Base-by-base conservation (phyloP, 352 stramenopile species). In the Phytophthora macrochlamydospora region DNA sequence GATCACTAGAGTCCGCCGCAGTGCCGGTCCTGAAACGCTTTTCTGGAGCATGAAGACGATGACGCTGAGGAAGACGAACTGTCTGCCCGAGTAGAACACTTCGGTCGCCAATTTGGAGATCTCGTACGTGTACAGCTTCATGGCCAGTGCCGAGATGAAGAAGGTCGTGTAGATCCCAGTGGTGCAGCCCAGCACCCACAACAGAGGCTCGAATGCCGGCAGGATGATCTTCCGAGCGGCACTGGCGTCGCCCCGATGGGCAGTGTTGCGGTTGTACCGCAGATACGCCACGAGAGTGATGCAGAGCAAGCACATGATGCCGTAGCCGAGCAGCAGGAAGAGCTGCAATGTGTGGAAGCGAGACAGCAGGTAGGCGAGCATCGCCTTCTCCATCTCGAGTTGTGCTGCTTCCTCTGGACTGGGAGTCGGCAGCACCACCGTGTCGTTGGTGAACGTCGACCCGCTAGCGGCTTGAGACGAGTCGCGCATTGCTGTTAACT, bases 31-130 rank as follows among this genome's bases (percentile, higher is more conserved):
- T 4, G 77, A 89, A 14, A 90, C 77, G 18, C 70, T 87, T 62
- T 78, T 87, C 51, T 90, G 77, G 7, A 87, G 66, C 65, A 90
- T 84, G 60, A 89, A 90, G n/a, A 90, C 67, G 13, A 81, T 76
- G 42, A 89, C 70, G 56, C 74, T 82, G 29, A 87, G 51, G 59
- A 89, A 85, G 49, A 87, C 73, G 56, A 90, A 87, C 56, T 87
- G 81, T 1, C 78, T 65, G n/a, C 79, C 79, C 2, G 77, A 83
- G 61, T 85, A 90, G 45, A 85, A 87, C 11, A 81, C 71, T 30
- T 87, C 78, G 9, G 71, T 85, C 33, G 78, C 74, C 42, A 87
- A 67, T 58, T 80, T 83, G 65, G 71, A 67, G 65, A 86, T 84
- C 4, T 76, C 62, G 49, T 80, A 86, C 1, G 67, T 83, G 63